Base-by-base conservation (phyloP, 2,329 filamentous ascomycete genomes). In the Helminthosporium solani region DNA sequence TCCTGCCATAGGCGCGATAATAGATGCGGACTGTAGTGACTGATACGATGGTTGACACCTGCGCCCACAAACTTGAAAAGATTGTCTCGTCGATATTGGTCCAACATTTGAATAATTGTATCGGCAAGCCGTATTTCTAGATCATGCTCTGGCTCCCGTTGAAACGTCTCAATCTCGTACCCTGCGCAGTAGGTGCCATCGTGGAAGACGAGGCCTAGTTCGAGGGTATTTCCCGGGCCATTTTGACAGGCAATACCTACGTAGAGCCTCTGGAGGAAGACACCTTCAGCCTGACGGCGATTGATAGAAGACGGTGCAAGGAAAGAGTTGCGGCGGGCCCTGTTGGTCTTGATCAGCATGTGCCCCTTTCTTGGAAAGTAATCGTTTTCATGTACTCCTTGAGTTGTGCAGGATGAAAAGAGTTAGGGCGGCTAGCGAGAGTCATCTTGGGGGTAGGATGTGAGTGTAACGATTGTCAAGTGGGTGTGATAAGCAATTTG, bases 141-240 rank as follows among this genome's bases (percentile, higher is more conserved):
- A 56, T 89, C 91, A 18, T 70, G 61, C 27, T 78, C 67, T 23
- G 88, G 71, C 38, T 79, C 74, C 0, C 61, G 33, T 36, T 16
- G 18, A 25, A 46, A 5, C 2, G 20, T 39, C 14, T 56, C 42
- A 21, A 50, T 45, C 4, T 80, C 80, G 60, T 86, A 90, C 64
- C 91, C 87, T 35, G 88, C 75, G 18, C 87, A 81, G 63, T 91
- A 91, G 3, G 85, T 84, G 5, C 82, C 82, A 62, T 91, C 87
- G 52, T 89, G 86, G 51, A 87, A 79, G 3, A 85, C 86, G 39
- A 90, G 73, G 12, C 58, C 60, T 14, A 66, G 33, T 4, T 80
- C 78, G 9, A 82, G 75, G 1, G 76, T 76, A 41, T 74, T 72
- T 46, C 79, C 73, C 25, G 79, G 73, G 1, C 73, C 67, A 38